Evolutionary conservation across 2,329 filamentous ascomycete genomes (phyloP), one percentile per base, ranked within the genome.

Genomic region (Penicillium paneum): DNA sequence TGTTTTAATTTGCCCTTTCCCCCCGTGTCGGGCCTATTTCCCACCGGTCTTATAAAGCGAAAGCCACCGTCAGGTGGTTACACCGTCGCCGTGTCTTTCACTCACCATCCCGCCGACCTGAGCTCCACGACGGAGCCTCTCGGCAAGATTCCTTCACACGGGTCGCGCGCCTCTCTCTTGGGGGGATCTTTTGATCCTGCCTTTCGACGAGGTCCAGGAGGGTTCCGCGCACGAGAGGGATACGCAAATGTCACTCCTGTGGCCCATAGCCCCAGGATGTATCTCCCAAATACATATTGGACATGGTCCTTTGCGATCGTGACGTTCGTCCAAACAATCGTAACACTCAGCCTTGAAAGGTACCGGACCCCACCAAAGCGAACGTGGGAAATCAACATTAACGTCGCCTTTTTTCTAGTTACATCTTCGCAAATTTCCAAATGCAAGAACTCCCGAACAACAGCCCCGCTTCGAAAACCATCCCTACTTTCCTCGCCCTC

Each of bases 401-500:
- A 56, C 31, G 13, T 40, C 42, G 48, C 5, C 24, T n/a, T 34
- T 17, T 28, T 3, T 43, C 12, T 67, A 95, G 90, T 66, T 99
- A 94, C 74, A 85, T 96, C 44, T 99, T 97, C 69, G 91, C 83
- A 60, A 85, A 85, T 65, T 97, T 97, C 74, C 90, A 97, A 72
- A 70, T 72, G 17, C 67, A 79, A 58, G 74, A 78, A 42, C 68
- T 77, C 40, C 67, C 75, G 53, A 69, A 75, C 29, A 59, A 66
- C 17, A 67, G 71, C 46, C 76, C 71, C 44, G 75, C 78, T 46
- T 75, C 78, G 45, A 78, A 76, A 71, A 84, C 92, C 0, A 96
- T 99, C 60, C 93, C 94, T 26, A 97, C 93, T 35, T 97, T 97
- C 76, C 81, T 99, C 55, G 91, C 93, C 24, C 84, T 99, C 43